Evolutionary conservation across 371 early-diverging fungal genomes (phyloP).

Genomic region (Circinella minor): DNA sequence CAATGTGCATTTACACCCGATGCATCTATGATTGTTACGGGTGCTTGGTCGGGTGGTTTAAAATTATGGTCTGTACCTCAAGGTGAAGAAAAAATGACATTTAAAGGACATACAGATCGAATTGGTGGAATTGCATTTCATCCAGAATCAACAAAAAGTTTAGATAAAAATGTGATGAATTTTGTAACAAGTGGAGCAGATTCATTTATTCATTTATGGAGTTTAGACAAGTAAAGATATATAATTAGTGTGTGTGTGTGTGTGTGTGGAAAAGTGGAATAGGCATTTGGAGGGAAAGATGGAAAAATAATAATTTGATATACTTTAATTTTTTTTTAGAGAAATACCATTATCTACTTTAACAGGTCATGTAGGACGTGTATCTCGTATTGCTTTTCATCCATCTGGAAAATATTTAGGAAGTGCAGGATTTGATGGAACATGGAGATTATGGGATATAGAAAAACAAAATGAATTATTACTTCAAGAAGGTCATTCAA

Average conservation of each 20-base stretch:
- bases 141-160: constrained; percentile 75
- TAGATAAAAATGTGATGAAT: constrained; percentile 68
- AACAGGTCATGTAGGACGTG: constrained; percentile 83
- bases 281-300: too few relatives aligned
- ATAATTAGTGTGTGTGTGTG: too few relatives aligned
- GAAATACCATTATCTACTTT: constrained; percentile 80
- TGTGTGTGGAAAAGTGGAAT: too few relatives aligned
- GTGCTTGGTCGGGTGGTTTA: constrained; percentile 84
- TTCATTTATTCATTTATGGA: constrained; percentile 81
- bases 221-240: constrained; percentile 61
- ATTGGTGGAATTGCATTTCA: constrained; percentile 91
- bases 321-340: constrained; percentile 30
- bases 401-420: constrained; percentile 89
- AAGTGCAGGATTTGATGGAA: constrained; percentile 88
- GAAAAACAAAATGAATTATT: constrained; percentile 77
- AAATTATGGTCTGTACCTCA: constrained; percentile 89
- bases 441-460: constrained; percentile 96
- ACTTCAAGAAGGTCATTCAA: constrained; percentile 93
- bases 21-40: constrained; percentile 78
- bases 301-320: neutral
- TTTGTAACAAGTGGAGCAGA: constrained; percentile 87
- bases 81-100: constrained; percentile 61
- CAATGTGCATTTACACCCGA: constrained; percentile 85
- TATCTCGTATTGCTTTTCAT: constrained; percentile 90
- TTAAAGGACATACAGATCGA: constrained; percentile 85